Conservation (phyloP, 2,329 filamentous ascomycete genomes). For the Aplosporella prunicola region DNA sequence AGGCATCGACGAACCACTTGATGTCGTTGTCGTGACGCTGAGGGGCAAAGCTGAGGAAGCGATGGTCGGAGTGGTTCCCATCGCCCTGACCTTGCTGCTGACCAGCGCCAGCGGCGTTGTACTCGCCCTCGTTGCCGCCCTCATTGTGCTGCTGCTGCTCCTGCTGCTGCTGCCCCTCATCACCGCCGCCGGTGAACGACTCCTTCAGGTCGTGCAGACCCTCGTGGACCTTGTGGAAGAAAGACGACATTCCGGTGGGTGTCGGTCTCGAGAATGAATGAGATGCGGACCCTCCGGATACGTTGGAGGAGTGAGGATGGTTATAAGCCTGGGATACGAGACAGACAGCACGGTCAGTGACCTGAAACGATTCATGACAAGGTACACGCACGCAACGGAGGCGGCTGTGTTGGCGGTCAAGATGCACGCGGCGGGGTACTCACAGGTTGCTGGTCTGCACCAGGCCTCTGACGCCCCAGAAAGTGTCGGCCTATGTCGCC, state of each 20-base stretch:
- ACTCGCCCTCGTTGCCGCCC: conserved; percentile 3
- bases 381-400: background rate
- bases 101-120: conserved; percentile 16
- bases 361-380: conserved; percentile 1
- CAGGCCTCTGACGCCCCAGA: conserved; percentile 20
- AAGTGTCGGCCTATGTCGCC: conserved; percentile 43
- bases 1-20: conserved; percentile 85
- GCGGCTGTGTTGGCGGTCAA: too few species aligned
- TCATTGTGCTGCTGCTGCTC: background rate
- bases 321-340: conserved; percentile 13
- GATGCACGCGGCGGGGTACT: conserved; percentile 7
- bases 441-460: conserved; percentile 9
- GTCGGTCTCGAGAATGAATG: background rate
- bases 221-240: conserved; percentile 48
- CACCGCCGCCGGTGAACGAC: conserved; percentile 2
- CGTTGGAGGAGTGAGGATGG: conserved; percentile 19
- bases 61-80: conserved; percentile 36
- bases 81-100: too few species aligned
- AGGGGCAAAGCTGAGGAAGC: conserved; percentile 59
- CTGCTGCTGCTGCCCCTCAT: background rate
- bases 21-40: conserved; percentile 60
- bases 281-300: conserved; percentile 11
- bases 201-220: conserved; percentile 37
- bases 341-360: conserved; percentile 5
- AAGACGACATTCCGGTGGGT: conserved; percentile 28